phyloP scores from a whole-genome alignment of 192 early-diverging fungal species.

The Coemansia sp. region DNA sequence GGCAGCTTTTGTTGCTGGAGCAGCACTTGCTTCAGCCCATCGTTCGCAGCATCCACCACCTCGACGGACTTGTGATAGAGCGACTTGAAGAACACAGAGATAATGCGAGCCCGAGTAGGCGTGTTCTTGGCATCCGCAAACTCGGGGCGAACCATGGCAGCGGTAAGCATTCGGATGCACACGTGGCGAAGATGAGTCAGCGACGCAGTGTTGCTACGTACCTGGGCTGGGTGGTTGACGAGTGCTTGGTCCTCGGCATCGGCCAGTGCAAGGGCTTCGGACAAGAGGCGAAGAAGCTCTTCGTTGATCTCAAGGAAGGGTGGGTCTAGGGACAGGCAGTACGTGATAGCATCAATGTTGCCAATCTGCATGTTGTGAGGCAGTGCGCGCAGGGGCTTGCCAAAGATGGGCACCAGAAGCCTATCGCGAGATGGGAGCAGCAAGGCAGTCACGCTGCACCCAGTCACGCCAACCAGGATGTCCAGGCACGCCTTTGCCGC shows the following conservation, averaged over 20 bases:
- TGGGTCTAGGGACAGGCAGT: constrained; percentile 85
- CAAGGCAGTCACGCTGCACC: constrained; percentile 78
- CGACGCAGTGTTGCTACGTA: constrained; percentile 77
- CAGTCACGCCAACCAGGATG: constrained; percentile 75
- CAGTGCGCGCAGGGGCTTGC: constrained; percentile 92
- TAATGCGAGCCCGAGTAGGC: constrained; percentile 83
- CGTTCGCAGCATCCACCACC: constrained; percentile 91
- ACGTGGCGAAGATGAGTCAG: constrained; percentile 88
- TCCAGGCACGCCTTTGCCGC: constrained; percentile 81
- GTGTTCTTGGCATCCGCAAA: constrained; percentile 72
- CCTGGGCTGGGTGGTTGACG: constrained; percentile 71
- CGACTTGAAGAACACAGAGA: constrained; percentile 98
- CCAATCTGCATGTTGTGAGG: constrained; percentile 98
- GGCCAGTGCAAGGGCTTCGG: constrained; percentile 88
- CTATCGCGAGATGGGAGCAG: constrained; percentile 80
- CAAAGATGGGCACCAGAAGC: constrained; percentile 88
- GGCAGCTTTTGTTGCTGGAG: constrained; percentile 72
- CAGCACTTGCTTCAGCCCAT: constrained; percentile 77
- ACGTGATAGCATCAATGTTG: constrained; percentile 97
- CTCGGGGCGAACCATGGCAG: constrained; percentile 89
- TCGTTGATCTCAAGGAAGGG: constrained; percentile 89
- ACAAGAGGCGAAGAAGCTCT: constrained; percentile 82
- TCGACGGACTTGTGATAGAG: constrained; percentile 92
- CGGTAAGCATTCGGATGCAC: constrained; percentile 93
- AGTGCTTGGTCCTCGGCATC: constrained; percentile 98